Base-by-base conservation (phyloP, 2,329 filamentous ascomycete genomes). In the Orbilia blumenaviensis region DNA sequence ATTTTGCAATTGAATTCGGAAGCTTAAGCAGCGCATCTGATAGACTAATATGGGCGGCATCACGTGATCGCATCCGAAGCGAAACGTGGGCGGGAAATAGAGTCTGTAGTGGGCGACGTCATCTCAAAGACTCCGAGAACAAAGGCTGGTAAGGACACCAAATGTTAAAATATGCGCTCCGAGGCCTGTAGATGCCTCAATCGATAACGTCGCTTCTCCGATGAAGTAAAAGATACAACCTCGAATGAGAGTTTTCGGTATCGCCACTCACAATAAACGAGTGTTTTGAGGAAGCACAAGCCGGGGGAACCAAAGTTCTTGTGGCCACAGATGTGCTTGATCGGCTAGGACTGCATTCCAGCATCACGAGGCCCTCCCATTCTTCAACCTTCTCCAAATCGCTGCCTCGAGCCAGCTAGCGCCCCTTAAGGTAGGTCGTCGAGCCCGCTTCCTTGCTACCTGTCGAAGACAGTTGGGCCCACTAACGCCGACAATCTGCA, bases 381-480 rank as follows among this genome's bases (percentile, higher is more conserved):
- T 32, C 66, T 36, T 63, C 66, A 71, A 63, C 66, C 66, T 63
- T 54, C 46, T 44, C 25, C 44, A 54, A n/a, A 50, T 42, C 18
- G 46, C 38, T 41, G 23, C 23, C 25, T 16, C 34, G 44, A 34
- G 38, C 66, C 63, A 71, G 38, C 23, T 36, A n/a, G n/a, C n/a
- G n/a, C n/a, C 48, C 16, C 36, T 46, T 71, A 46, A 7, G 66
- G 66, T 71, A 71, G 66, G 66, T 71, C 66, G 27, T 54, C 44
- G 54, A 52, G 25, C 23, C 38, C 23, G 16, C 21, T 52, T 12
- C 29, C 21, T 25, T 2, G 44, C 18, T 27, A 3, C 14, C 48
- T 16, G 10, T 27, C 48, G 25, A n/a, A n/a, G n/a, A 32, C 2
- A 46, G 42, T 46, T 46, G 9, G 23, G 21, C n/a, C n/a, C n/a